Conservation (phyloP, 345 rosid species). For the Arabis hirsuta region DNA sequence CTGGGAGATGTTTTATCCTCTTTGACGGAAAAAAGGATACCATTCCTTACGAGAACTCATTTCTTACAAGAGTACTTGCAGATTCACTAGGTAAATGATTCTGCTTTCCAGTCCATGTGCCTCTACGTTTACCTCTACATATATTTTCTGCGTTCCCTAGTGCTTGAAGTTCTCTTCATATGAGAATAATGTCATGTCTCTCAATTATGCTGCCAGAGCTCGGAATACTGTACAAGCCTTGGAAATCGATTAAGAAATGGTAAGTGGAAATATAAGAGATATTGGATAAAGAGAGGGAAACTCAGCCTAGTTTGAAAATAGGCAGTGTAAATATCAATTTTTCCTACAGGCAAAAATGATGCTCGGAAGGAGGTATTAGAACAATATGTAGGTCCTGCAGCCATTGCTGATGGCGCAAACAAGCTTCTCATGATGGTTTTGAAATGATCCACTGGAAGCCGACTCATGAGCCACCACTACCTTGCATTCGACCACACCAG, state of each 20-base stretch:
- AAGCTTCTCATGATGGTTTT: too few relatives aligned
- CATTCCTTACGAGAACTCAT: slow-evolving; percentile 88
- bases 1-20: slow-evolving; percentile 95
- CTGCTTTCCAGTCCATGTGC: slow-evolving; percentile 18
- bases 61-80: slow-evolving; percentile 79
- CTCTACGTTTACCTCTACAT: slow-evolving; percentile 8
- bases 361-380: slow-evolving; percentile 85
- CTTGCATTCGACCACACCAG: too few relatives aligned
- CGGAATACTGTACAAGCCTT: slow-evolving; percentile 81
- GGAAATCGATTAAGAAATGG: slow-evolving; percentile 94
- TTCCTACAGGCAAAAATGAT: slow-evolving; percentile 83
- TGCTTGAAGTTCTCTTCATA: slow-evolving; percentile 21
- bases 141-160: neutral
- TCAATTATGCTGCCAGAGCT: slow-evolving; percentile 87
- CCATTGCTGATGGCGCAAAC: too few relatives aligned
- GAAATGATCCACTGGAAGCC: too few relatives aligned
- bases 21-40: slow-evolving; percentile 75
- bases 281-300: too few relatives aligned
- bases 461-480: too few relatives aligned
- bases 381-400: too few relatives aligned
- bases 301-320: neutral
- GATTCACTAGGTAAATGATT: slow-evolving; percentile 83
- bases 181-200: slow-evolving; percentile 50
- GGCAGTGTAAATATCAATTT: slow-evolving; percentile 13
- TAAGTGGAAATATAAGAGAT: slow-evolving; percentile 44